phyloP scores from a whole-genome alignment of 2,329 filamentous ascomycete species.

The Hypomyces rosellus region DNA sequence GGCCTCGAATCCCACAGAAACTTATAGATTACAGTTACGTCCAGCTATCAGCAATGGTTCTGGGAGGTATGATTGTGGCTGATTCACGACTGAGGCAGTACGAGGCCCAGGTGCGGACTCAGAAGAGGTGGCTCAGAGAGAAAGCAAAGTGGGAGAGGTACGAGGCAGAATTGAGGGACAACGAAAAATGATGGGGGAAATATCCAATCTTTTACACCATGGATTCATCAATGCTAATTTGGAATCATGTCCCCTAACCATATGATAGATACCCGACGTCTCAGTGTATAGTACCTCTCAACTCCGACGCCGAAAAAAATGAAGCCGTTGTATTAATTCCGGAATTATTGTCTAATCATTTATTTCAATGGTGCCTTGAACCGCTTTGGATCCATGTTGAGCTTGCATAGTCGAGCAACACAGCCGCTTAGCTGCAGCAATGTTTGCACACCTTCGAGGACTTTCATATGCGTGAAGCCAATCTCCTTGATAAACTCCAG shows the following conservation, averaged over 20 bases:
- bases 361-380: conserved; percentile 49
- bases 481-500: conserved; percentile 98
- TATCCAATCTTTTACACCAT: not conserved
- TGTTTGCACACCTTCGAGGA: conserved; percentile 95
- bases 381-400: conserved; percentile 90
- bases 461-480: conserved; percentile 98
- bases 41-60: conserved; percentile 80
- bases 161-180: conserved; percentile 51
- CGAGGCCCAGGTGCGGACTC: conserved; percentile 57
- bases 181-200: conserved; percentile 24
- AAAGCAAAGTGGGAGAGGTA: conserved; percentile 63
- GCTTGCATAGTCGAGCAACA: conserved; percentile 81
- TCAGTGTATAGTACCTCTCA: conserved; percentile 9
- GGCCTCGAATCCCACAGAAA: not conserved
- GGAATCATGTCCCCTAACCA: not conserved
- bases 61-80: conserved; percentile 71
- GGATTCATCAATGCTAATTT: not conserved
- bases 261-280: conserved; percentile 8
- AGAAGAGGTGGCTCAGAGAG: conserved; percentile 57
- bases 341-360: conserved; percentile 10
- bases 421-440: conserved; percentile 90
- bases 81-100: conserved; percentile 62
- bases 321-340: conserved; percentile 15
- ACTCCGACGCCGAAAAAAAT: conserved; percentile 29
- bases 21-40: conserved; percentile 53